A percentile compares a stretch with the other conserved stretches of the same genome.
phyloP scores from a whole-genome alignment of 2,329 filamentous ascomycete genomes.

The Neofusicoccum kwambonambiense region DNA sequence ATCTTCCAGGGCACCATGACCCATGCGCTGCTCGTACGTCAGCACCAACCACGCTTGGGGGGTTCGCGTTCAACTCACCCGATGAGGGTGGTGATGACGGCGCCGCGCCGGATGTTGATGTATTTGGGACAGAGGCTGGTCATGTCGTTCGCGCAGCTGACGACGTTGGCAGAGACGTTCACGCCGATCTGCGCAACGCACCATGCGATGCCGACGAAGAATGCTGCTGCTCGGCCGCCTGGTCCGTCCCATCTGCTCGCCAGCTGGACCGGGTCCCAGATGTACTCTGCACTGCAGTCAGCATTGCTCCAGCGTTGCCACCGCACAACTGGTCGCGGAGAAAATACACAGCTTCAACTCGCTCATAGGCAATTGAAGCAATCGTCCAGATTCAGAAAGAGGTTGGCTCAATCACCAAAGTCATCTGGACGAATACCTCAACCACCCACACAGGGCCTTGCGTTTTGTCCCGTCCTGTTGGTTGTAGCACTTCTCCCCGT shows the following conservation, averaged over 20 bases:
- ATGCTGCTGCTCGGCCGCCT: slow-evolving; percentile 27
- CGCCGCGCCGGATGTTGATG: slow-evolving; percentile 29
- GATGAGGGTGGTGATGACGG: slow-evolving; percentile 24
- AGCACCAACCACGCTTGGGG: not conserved
- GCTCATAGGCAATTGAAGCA: too few relatives aligned
- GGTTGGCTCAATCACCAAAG: too few relatives aligned
- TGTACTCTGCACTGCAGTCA: slow-evolving; percentile 10
- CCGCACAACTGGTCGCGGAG: too few relatives aligned
- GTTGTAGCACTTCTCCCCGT: too few relatives aligned
- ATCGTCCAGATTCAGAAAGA: too few relatives aligned
- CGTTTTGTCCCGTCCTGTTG: too few relatives aligned
- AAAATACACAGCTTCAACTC: too few relatives aligned
- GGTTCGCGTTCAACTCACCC: slow-evolving; percentile 16
- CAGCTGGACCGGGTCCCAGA: slow-evolving; percentile 30
- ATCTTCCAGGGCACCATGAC: slow-evolving; percentile 29
- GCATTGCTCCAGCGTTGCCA: not conserved
- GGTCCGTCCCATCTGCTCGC: slow-evolving; percentile 24
- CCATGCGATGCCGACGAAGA: slow-evolving; percentile 29
- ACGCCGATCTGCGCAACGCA: slow-evolving; percentile 27
- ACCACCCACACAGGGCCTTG: too few relatives aligned
- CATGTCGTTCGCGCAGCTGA: slow-evolving; percentile 28
- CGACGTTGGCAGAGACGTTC: slow-evolving; percentile 30
- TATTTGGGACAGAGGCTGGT: slow-evolving; percentile 27
- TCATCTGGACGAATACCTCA: too few relatives aligned
- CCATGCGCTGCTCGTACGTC: not conserved